Percentiles rank a stretch among this genome's conserved stretches.
Conservation (phyloP, 345 rosid genomes). For the Carallia brachiata region DNA sequence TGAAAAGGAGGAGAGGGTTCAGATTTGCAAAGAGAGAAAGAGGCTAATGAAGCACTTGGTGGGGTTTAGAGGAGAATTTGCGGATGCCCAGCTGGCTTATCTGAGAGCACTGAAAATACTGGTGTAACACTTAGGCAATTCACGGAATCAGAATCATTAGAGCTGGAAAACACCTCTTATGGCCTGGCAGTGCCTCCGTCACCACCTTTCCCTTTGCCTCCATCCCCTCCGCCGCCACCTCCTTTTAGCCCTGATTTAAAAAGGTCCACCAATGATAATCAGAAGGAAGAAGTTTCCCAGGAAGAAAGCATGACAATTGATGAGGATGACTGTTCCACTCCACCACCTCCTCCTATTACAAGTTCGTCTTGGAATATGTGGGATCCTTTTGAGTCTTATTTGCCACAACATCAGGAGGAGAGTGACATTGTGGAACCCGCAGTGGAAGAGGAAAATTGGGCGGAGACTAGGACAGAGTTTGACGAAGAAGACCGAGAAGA, state of each 20-base stretch:
- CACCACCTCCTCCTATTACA: slow-evolving; percentile 43
- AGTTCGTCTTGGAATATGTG: slow-evolving; percentile 50
- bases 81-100: slow-evolving; percentile 71
- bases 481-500: slow-evolving; percentile 58
- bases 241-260: slow-evolving; percentile 54
- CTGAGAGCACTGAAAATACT: slow-evolving; percentile 78
- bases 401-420: slow-evolving; percentile 22
- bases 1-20: slow-evolving; percentile 74
- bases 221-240: slow-evolving; percentile 77
- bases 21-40: slow-evolving; percentile 73
- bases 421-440: slow-evolving; percentile 34
- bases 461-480: slow-evolving; percentile 63
- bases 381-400: slow-evolving; percentile 44
- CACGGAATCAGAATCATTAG: slow-evolving; percentile 80
- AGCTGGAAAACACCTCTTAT: slow-evolving; percentile 52
- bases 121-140: slow-evolving; percentile 89
- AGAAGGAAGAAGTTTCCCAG: slow-evolving; percentile 29
- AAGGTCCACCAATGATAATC: slow-evolving; percentile 25
- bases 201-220: slow-evolving; percentile 59
- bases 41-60: slow-evolving; percentile 75
- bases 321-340: slow-evolving; percentile 32
- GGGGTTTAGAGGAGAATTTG: slow-evolving; percentile 66
- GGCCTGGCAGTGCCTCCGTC: slow-evolving; percentile 31
- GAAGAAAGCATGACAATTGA: slow-evolving; percentile 44
- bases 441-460: slow-evolving; percentile 62